phyloP scores from a whole-genome alignment of 306 rosid species.

The Abrus pulchellus region DNA sequence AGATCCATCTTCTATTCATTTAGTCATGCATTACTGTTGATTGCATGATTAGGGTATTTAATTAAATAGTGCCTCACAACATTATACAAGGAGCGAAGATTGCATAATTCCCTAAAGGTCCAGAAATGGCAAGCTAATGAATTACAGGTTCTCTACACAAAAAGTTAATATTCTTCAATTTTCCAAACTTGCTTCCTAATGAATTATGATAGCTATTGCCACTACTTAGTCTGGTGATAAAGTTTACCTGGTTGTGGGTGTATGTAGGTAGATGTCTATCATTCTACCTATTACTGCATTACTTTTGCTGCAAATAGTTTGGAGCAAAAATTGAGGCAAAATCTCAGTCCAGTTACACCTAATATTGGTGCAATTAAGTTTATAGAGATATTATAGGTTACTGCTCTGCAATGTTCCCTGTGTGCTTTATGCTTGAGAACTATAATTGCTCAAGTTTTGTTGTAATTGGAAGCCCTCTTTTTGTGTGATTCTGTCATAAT shows the following conservation, averaged over 20 bases:
- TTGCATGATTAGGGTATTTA: conserved; percentile 6
- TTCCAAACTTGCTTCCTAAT: conserved; percentile 1
- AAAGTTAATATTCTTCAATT: conserved; percentile 6
- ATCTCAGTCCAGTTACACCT: not conserved
- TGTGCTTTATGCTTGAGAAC: conserved; percentile 30
- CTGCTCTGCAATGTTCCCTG: conserved; percentile 3
- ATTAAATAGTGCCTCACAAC: conserved; percentile 23
- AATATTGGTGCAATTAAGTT: not conserved
- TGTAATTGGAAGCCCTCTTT: conserved; percentile 20
- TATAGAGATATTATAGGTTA: not conserved
- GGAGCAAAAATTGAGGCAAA: not conserved
- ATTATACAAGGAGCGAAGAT: conserved; percentile 15
- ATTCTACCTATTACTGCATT: conserved; percentile 7
- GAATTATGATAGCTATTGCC: not conserved
- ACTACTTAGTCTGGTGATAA: not conserved
- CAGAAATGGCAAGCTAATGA: conserved; percentile 17
- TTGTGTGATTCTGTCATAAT: conserved; percentile 22
- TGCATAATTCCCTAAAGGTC: not conserved
- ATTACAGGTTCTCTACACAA: conserved; percentile 1
- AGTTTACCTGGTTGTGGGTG: not conserved
- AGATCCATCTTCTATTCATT: conserved; percentile 14
- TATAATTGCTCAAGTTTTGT: conserved; percentile 6
- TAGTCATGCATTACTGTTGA: conserved; percentile 19
- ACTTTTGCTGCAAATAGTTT: conserved; percentile 23
- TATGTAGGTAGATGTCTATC: conserved; percentile 32